Evolutionary conservation across 805 yeast species (phyloP).

Genomic region (Torulaspora indica): DNA sequence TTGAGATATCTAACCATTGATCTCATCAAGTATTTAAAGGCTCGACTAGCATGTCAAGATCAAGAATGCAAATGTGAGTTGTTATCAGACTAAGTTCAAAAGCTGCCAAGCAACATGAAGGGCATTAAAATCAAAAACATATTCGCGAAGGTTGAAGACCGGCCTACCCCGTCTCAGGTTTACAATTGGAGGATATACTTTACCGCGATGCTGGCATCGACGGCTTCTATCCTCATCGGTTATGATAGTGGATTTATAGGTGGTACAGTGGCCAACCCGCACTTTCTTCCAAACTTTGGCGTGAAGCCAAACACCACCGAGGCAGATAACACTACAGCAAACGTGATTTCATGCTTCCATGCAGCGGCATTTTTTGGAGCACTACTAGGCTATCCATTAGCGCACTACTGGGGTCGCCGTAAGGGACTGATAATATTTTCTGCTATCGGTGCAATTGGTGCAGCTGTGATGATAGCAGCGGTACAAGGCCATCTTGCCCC

Average conservation of each 20-base stretch:
- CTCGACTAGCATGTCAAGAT: background rate
- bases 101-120: background rate
- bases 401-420: constrained; percentile 40
- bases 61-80: background rate
- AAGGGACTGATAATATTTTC: constrained; percentile 41
- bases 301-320: constrained; percentile 34
- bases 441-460: constrained; percentile 41
- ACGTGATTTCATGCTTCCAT: constrained; percentile 47
- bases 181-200: constrained; percentile 43
- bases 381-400: constrained; percentile 41
- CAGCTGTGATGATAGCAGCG: constrained; percentile 41
- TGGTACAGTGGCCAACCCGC: constrained; percentile 44
- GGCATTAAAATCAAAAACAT: constrained; percentile 9
- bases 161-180: constrained; percentile 39
- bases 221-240: constrained; percentile 50
- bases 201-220: constrained; percentile 43
- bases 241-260: constrained; percentile 56
- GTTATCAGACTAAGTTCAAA: background rate
- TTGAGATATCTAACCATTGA: background rate
- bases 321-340: constrained; percentile 35
- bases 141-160: constrained; percentile 10
- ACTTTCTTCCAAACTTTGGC: constrained; percentile 45
- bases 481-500: constrained; percentile 39
- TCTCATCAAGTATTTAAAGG: no score
- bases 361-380: constrained; percentile 51